Evolutionary conservation across 176 grass and related monocot genomes (phyloP), one percentile per base, ranked within the genome.

Genomic region (bread wheat (Triticum aestivum)): DNA sequence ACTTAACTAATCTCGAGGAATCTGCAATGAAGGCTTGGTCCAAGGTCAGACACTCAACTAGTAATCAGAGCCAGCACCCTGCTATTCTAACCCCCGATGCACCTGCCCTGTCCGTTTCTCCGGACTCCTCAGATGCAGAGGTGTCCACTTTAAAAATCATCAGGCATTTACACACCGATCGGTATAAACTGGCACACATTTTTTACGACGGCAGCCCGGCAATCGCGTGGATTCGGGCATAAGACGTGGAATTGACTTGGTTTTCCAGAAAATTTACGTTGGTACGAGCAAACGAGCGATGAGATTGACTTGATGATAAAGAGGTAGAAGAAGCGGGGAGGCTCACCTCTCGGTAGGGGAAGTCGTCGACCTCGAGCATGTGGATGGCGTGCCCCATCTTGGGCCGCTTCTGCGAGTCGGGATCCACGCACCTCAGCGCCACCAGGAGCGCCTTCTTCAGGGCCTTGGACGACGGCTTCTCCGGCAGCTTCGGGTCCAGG

Each of bases 381-480:
- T 99, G 94, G 91, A 99, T 95, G 58, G 88, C 97, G 78, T 99
- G 92, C 59, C 97, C 94, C 94, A 99, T 96, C 89, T 99, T 99
- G 11, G 97, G 97, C 61, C 97, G 91, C 81, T 99, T 99, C 51
- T 94, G 90, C 6, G 94, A 88, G 35, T 99, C 97, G 14, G 97
- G 97, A 84, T 99, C 94, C 67, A 99, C 94, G 32, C 97, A 99
- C 88, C 92, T 84, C 72, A 99, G 79, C 13, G 97, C 97, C 5
- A 99, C 94, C 38, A 99, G 21, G 58, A 99, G 94, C 27, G 89
- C 87, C 88, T 92, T 99, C 79, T 96, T 99, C 83, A 99, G 85
- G 14, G 88, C 90, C 83, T 93, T 92, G 63, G 90, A 85, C n/a
- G 89, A 85, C 2, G 97, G 97, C 83, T 94, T 96, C 77, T 94